These are phyloP conservation scores for Acacia pycnantha DNA, from an alignment of 331 rosid species.

Conservation along the genomic window DNA sequence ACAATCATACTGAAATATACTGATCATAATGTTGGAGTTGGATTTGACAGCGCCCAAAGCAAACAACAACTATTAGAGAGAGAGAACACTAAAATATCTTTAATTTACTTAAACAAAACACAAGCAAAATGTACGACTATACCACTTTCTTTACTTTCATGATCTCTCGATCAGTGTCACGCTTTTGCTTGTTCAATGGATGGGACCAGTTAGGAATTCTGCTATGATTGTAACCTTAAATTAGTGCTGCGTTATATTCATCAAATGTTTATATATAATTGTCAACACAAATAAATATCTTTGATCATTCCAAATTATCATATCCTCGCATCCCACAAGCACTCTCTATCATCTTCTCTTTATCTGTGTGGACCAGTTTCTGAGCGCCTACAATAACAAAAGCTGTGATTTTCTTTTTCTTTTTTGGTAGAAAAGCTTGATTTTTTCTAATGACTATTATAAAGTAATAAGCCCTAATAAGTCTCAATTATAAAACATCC, in stretches of 20 bases:
- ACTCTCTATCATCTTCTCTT: background rate
- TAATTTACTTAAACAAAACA: background rate
- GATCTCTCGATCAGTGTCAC: background rate
- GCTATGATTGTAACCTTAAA: background rate
- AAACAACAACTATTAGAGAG: background rate
- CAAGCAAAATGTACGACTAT: background rate
- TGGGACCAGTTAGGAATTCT: background rate
- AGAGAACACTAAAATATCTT: background rate
- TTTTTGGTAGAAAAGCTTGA: background rate
- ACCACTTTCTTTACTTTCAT: conserved; percentile 18
- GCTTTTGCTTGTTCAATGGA: background rate
- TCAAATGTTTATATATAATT: background rate
- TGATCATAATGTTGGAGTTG: conserved; percentile 13
- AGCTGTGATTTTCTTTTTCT: background rate
- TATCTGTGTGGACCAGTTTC: background rate
- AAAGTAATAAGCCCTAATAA: background rate
- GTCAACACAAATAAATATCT: background rate
- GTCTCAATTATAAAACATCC: background rate
- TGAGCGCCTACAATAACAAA: background rate
- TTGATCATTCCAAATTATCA: background rate
- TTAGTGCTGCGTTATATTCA: background rate
- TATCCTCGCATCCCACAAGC: background rate
- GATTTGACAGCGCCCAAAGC: conserved; percentile 24
- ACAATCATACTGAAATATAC: background rate
- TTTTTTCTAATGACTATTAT: background rate